These are phyloP conservation scores for Pseudogymnoascus sp. DNA, from an alignment of 2,329 filamentous ascomycete genomes.

Conservation along the genomic window DNA sequence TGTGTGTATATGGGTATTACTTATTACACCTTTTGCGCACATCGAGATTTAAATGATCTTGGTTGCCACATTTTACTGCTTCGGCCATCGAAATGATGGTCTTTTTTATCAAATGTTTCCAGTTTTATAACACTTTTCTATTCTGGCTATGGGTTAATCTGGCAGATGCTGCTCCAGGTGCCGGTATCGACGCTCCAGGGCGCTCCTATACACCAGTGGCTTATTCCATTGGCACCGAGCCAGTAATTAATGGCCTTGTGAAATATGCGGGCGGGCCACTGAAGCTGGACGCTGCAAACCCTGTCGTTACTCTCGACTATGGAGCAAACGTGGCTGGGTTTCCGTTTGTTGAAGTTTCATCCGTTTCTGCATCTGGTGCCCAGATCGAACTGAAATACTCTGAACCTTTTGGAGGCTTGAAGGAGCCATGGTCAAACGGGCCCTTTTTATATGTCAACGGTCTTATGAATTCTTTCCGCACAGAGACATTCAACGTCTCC, in stretches of 20 bases:
- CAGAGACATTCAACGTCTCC: slow-evolving; percentile 33
- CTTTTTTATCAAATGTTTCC: not conserved
- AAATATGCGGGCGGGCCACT: not conserved
- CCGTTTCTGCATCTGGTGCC: slow-evolving; percentile 17
- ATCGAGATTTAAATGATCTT: not conserved
- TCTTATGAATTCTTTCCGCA: slow-evolving; percentile 30
- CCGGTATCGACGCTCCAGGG: not conserved
- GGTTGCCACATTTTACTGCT: not conserved
- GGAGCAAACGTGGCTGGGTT: slow-evolving; percentile 28
- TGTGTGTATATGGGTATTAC: not conserved
- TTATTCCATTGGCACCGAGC: not conserved
- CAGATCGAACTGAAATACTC: slow-evolving; percentile 32
- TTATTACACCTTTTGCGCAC: not conserved
- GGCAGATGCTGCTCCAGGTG: not conserved
- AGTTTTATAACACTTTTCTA: slow-evolving; percentile 1
- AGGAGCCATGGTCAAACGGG: slow-evolving; percentile 26
- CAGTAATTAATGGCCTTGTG: not conserved
- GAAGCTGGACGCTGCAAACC: slow-evolving; percentile 1
- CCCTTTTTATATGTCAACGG: slow-evolving; percentile 23
- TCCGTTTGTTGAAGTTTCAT: slow-evolving; percentile 27
- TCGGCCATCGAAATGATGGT: not conserved
- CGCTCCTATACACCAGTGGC: not conserved
- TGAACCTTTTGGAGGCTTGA: slow-evolving; percentile 27
- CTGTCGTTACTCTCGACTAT: slow-evolving; percentile 25
- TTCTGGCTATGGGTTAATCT: not conserved